Evolutionary conservation across 805 yeast genomes (phyloP), one percentile per base, ranked within the genome.

Genomic region (Candida ficus): DNA sequence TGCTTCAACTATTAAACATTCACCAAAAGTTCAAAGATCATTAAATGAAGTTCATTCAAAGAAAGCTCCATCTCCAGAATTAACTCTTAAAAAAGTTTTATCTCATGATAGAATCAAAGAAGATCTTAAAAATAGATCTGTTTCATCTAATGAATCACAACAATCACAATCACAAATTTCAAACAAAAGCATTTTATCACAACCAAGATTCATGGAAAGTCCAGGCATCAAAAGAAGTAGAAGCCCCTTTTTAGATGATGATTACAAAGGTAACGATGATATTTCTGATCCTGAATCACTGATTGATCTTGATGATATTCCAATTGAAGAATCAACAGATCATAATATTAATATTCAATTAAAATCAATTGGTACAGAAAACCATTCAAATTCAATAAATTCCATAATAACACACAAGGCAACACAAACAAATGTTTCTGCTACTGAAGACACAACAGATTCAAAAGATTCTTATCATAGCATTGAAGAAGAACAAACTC

Each of bases 261-360:
- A 20, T 9, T 49, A 49, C 25, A 39, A 41, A 30, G 57, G 56
- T 2, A 19, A 42, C 9, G 56, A 51, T 34, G 36, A 39, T 9
- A 47, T 53, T 14, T 19, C 36, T 8, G 13, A 11, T 41, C 4
- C 37, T 11, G 46, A 35, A 9, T 30, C 29, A 4, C 14, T 42
- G 1, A 37, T 46, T 19, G 45, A 38, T 0, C 33, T 46, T 4
- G 48, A 50, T 33, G 60, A 56, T 31, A 50, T 23, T 10, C 60
- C 60, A n/a, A 45, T 56, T 14, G 60, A 53, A 41, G 60, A 55
- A 26, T 54, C 59, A 17, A 56, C 59, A 4, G 57, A 53, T 36
- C 57, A 56, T 35, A 53, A 52, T 34, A 53, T 56, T 21, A 35
- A 42, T 7, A 3, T 42, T 19, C 37, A 20, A 4, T 10, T 23